These are phyloP conservation scores for Colletotrichum acutatum DNA, from an alignment of 2,329 filamentous ascomycete species.

Conservation along the genomic window DNA sequence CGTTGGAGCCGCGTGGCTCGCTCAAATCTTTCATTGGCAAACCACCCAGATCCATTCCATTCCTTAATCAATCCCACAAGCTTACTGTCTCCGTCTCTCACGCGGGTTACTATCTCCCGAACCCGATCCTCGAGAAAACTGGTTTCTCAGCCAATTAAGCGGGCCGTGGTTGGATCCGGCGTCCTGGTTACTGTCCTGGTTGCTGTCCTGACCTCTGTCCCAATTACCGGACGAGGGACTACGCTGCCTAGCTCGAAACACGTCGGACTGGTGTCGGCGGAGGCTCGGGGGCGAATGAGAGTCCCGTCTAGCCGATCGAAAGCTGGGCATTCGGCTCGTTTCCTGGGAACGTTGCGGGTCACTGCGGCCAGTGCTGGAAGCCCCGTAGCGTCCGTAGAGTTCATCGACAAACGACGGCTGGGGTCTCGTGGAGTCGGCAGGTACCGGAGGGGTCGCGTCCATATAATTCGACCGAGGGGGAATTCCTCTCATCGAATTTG, in stretches of 20 bases:
- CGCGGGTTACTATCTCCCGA: conserved; percentile 22
- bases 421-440: conserved; percentile 18
- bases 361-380: not conserved
- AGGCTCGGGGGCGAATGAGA: conserved; percentile 52
- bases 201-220: conserved; percentile 41
- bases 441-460: conserved; percentile 6
- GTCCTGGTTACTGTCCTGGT: conserved; percentile 44
- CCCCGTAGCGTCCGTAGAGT: conserved; percentile 8
- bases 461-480: not conserved
- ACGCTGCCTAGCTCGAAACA: conserved; percentile 49
- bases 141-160: conserved; percentile 57
- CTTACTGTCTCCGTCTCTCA: conserved; percentile 17
- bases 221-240: conserved; percentile 50
- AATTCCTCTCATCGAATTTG: not conserved
- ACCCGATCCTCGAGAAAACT: conserved; percentile 44
- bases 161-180: conserved; percentile 50
- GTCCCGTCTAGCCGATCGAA: conserved; percentile 45
- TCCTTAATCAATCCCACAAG: not conserved
- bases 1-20: not conserved
- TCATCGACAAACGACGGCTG: not conserved
- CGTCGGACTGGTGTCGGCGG: conserved; percentile 41
- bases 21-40: not conserved
- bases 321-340: conserved; percentile 24
- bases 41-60: too few relatives aligned
- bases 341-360: conserved; percentile 12